These are phyloP conservation scores for Solanum hybrid DNA, from an alignment of 305 asterid genomes.

Conservation along the genomic window DNA sequence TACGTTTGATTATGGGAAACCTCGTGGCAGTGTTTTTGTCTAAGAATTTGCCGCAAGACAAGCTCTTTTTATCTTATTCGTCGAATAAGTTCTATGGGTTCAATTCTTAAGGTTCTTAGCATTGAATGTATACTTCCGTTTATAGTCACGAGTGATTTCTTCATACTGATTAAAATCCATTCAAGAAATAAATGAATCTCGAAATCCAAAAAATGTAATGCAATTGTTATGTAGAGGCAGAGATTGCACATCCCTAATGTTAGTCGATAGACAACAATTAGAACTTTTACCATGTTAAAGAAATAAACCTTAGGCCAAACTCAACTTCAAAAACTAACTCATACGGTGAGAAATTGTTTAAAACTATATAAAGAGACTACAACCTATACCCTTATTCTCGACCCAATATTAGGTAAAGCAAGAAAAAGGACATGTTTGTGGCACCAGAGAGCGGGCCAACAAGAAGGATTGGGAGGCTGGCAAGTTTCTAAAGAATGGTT, in stretches of 20 bases:
- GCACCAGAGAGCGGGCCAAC: neutral
- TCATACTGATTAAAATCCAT: neutral
- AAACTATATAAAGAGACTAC: neutral
- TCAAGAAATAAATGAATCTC: neutral
- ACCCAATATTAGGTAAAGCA: neutral
- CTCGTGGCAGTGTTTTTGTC: neutral
- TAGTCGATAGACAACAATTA: neutral
- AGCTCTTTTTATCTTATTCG: neutral
- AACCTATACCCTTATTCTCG: neutral
- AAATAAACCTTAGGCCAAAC: neutral
- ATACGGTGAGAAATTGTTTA: neutral
- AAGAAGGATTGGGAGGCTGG: neutral
- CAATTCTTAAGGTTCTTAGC: neutral
- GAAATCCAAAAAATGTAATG: neutral
- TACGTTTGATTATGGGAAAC: neutral
- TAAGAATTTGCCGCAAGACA: neutral
- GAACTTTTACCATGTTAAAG: neutral
- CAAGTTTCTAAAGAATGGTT: neutral
- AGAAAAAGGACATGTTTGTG: neutral
- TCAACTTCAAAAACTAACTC: neutral
- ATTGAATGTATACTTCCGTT: rapidly evolving
- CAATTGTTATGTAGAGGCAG: neutral
- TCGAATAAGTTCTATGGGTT: neutral
- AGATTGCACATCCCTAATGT: neutral
- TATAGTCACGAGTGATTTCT: neutral